A percentile compares a stretch with the other conserved stretches of the same genome.
Conservation (phyloP, 177 flowering plant genomes). For the Vitis hybrid region DNA sequence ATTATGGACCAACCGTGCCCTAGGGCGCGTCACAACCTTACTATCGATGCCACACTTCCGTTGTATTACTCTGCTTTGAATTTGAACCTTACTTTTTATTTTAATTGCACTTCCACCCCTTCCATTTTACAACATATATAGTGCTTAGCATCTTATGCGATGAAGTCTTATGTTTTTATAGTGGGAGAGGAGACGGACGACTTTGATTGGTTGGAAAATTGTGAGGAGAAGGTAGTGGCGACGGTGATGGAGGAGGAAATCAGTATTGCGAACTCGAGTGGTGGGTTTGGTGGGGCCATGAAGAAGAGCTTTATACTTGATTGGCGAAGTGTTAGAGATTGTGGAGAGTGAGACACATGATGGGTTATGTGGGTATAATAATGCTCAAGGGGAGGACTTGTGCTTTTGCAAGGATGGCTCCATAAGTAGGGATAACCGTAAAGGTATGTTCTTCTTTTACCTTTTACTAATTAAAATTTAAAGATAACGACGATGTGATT, state of each 20-base stretch:
- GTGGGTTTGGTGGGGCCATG: conserved; percentile 5
- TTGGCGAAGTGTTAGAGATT: conserved; percentile 5
- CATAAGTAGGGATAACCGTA: too few species aligned
- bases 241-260: not conserved
- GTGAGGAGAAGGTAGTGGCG: conserved; percentile 9
- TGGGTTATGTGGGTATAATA: not conserved
- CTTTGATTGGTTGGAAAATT: conserved; percentile 4
- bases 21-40: conserved; percentile 9
- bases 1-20: conserved; percentile 4
- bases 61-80: not conserved
- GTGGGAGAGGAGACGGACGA: not conserved
- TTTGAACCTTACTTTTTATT: conserved; percentile 15
- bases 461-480: too few species aligned
- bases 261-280: not conserved
- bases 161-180: conserved; percentile 6
- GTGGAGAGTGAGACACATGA: conserved; percentile 1
- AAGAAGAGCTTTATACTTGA: conserved; percentile 14
- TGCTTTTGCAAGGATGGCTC: too few species aligned
- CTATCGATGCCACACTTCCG: not conserved
- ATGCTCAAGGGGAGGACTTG: too few species aligned
- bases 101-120: conserved; percentile 5
- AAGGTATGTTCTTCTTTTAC: too few species aligned
- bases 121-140: not conserved
- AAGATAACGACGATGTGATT: too few species aligned
- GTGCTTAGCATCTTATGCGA: not conserved